phyloP scores from a whole-genome alignment of 371 early-diverging fungal species.

The Haplosporangium sp. region DNA sequence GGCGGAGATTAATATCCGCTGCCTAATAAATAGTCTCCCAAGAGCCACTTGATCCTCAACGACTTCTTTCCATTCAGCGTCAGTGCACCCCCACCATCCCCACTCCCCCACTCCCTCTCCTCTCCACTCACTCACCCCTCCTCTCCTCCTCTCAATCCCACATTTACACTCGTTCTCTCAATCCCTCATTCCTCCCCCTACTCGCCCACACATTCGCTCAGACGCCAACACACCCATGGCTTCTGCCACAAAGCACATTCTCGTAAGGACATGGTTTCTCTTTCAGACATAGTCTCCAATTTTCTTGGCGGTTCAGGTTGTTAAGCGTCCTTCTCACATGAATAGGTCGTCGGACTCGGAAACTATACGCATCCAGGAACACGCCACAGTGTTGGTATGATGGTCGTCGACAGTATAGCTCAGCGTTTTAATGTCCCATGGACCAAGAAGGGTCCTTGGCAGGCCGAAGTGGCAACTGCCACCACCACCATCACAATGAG shows the following conservation, averaged over 20 bases:
- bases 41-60: too few species aligned
- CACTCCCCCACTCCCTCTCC: background rate
- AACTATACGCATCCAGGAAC: slow-evolving; percentile 74
- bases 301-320: background rate
- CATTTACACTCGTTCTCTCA: background rate
- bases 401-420: slow-evolving; percentile 72
- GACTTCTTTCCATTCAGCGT: too few species aligned
- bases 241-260: slow-evolving; percentile 8
- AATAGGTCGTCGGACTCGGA: slow-evolving; percentile 78
- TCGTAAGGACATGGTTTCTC: slow-evolving; percentile 14
- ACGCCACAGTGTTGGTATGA: slow-evolving; percentile 82
- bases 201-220: background rate
- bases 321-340: background rate
- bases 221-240: slow-evolving; percentile 7
- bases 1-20: too few species aligned
- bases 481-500: slow-evolving; percentile 28
- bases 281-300: background rate
- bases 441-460: slow-evolving; percentile 58
- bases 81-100: background rate
- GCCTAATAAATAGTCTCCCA: too few species aligned
- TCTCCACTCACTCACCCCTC: slow-evolving; percentile 1
- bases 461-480: slow-evolving; percentile 59
- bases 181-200: background rate
- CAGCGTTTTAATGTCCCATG: slow-evolving; percentile 60
- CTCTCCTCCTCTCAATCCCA: background rate